Conservation (phyloP, 768 basidiomycete genomes). For the Boletus bicolor region DNA sequence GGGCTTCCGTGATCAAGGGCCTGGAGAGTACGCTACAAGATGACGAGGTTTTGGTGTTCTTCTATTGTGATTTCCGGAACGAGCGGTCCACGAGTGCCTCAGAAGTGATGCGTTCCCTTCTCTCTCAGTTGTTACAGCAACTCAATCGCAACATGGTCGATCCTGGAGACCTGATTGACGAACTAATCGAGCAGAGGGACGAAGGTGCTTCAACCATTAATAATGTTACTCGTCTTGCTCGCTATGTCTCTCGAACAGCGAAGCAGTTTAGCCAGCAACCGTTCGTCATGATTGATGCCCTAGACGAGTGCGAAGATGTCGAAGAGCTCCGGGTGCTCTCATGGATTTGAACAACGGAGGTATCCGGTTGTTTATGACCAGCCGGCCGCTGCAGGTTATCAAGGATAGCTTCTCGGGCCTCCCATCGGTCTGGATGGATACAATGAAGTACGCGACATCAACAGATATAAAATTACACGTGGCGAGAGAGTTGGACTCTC, state of each 20-base stretch:
- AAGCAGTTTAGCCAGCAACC: not conserved
- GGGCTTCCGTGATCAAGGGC: constrained; percentile 6
- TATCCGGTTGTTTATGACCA: constrained; percentile 9
- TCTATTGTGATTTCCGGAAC: constrained; percentile 17
- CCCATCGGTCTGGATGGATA: constrained; percentile 4
- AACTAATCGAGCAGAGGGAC: not conserved
- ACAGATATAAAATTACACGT: constrained; percentile 8
- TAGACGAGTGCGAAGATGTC: constrained; percentile 18
- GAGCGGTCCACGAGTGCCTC: constrained; percentile 4
- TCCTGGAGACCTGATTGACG: not conserved
- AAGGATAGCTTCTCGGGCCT: not conserved
- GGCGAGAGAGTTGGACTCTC: constrained; percentile 3
- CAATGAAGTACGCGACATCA: not conserved
- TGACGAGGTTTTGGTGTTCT: not conserved
- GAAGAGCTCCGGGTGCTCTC: not conserved
- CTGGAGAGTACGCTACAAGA: not conserved
- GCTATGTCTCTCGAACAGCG: not conserved
- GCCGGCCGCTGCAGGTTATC: constrained; percentile 9
- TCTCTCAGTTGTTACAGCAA: constrained; percentile 9
- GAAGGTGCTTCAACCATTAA: not conserved
- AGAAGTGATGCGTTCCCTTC: constrained; percentile 13
- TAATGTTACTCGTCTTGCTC: not conserved
- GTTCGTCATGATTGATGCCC: constrained; percentile 8
- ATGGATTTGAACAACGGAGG: not conserved
- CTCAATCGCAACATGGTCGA: not conserved